Evolutionary conservation across 1,139 yeast genomes (phyloP).

Genomic region (Yamadazyma oceani): DNA sequence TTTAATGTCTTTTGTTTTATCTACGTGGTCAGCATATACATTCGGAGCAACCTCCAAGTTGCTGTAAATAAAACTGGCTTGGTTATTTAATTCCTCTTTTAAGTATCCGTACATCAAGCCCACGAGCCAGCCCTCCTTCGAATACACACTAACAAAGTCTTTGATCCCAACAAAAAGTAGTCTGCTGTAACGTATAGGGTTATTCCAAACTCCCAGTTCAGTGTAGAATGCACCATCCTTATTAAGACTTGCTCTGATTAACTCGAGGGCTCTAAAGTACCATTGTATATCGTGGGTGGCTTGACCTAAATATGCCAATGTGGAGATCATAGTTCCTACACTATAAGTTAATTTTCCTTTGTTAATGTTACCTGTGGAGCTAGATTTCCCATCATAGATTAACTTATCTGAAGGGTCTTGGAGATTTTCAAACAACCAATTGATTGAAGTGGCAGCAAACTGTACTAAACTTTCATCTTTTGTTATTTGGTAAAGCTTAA

Average conservation of each 20-base stretch:
- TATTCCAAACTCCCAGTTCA: conserved; percentile 24
- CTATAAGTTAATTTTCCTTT: conserved; percentile 38
- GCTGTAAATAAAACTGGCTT: conserved; percentile 22
- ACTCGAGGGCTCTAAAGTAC: conserved; percentile 15
- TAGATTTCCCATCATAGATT: conserved; percentile 31
- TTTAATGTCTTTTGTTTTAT: conserved; percentile 8
- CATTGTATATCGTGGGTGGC: conserved; percentile 15
- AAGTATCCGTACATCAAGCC: too few species aligned
- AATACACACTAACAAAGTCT: conserved; percentile 19
- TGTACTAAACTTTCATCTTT: conserved; percentile 20
- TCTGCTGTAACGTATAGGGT: conserved; percentile 24
- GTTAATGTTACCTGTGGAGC: conserved; percentile 21
- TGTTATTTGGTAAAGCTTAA: conserved; percentile 23
- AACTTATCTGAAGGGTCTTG: conserved; percentile 30
- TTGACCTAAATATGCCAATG: conserved; percentile 24
- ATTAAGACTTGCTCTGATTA: conserved; percentile 15
- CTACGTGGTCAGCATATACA: conserved; percentile 8
- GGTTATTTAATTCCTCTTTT: conserved; percentile 20
- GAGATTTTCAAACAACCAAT: conserved; percentile 27
- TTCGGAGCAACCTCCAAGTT: conserved; percentile 23
- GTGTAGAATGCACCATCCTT: conserved; percentile 24
- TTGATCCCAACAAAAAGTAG: conserved; percentile 27
- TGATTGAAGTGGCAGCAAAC: conserved; percentile 25
- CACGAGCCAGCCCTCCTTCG: conserved; percentile 4
- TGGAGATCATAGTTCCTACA: conserved; percentile 33